A percentile compares a stretch with the other conserved stretches of the same genome.
phyloP scores from a whole-genome alignment of 2,329 filamentous ascomycete genomes.

The Alternaria ethzedia region DNA sequence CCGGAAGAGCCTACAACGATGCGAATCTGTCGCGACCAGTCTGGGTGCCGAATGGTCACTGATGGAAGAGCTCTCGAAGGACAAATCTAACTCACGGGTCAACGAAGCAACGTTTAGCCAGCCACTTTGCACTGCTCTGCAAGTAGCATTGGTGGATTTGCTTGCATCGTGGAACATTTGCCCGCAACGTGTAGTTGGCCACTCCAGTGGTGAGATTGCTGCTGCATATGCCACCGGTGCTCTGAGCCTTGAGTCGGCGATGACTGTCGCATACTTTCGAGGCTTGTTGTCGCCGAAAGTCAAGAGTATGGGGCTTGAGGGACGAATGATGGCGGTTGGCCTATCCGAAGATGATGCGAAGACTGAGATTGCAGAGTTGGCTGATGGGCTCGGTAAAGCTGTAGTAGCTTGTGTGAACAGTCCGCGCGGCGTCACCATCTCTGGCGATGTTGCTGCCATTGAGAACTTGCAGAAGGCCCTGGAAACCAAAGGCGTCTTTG shows the following conservation, averaged over 20 bases:
- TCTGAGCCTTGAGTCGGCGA: conserved; percentile 9
- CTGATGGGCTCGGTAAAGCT: conserved; percentile 20
- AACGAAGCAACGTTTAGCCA: conserved; percentile 22
- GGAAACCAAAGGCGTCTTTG: conserved; percentile 47
- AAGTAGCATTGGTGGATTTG: conserved; percentile 31
- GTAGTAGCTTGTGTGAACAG: conserved; percentile 48
- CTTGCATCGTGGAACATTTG: conserved; percentile 18
- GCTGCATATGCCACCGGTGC: conserved; percentile 29
- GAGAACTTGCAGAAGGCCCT: conserved; percentile 41
- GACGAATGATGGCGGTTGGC: conserved; percentile 43
- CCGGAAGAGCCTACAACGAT: conserved; percentile 7
- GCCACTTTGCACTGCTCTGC: conserved; percentile 28
- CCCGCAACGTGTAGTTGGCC: conserved; percentile 26
- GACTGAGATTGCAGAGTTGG: conserved; percentile 2
- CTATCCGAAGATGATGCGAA: conserved; percentile 22
- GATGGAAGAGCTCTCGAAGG: conserved; percentile 15
- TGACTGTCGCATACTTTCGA: conserved; percentile 21
- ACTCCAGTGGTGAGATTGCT: conserved; percentile 38
- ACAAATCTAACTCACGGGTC: conserved; percentile 8
- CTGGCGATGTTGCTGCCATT: conserved; percentile 52
- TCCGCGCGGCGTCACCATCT: conserved; percentile 52
- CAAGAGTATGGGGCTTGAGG: conserved; percentile 10
- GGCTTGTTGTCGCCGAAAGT: conserved; percentile 10
- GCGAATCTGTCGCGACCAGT: conserved; percentile 1
- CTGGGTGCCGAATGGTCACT: conserved; percentile 17